Evolutionary conservation across 495 filamentous ascomycete species (phyloP).

Genomic region (Xylaria telfairii): DNA sequence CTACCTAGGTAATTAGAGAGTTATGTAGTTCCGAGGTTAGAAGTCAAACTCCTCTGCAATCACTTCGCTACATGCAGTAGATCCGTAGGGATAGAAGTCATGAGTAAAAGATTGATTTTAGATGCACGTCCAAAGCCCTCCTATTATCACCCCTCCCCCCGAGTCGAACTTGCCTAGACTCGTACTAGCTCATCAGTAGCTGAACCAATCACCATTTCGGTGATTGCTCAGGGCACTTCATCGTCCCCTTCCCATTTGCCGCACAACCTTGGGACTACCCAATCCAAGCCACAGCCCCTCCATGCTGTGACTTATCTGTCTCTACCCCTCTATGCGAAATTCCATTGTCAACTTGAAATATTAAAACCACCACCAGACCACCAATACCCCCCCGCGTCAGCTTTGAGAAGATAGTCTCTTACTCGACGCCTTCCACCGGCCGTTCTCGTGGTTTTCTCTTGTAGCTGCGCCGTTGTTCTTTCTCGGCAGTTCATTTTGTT

Average conservation of each 20-base stretch:
- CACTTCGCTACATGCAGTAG: too few species aligned
- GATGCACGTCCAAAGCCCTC: not conserved
- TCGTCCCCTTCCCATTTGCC: conserved; percentile 7
- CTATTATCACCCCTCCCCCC: not conserved
- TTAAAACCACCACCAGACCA: conserved; percentile 11
- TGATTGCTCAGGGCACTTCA: conserved; percentile 21
- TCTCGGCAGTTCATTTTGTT: conserved; percentile 1
- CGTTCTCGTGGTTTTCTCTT: not conserved
- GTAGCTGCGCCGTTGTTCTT: not conserved
- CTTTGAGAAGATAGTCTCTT: not conserved
- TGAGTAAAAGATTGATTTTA: not conserved
- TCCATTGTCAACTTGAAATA: conserved; percentile 4
- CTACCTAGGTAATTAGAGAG: too few species aligned
- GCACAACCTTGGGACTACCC: conserved; percentile 9
- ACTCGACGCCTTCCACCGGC: not conserved
- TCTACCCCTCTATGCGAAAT: conserved; percentile 24
- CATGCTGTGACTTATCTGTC: conserved; percentile 21
- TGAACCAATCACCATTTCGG: conserved; percentile 13
- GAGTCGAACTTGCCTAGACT: not conserved
- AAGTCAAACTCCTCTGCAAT: too few species aligned
- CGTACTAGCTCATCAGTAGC: not conserved
- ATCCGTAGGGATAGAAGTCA: not conserved
- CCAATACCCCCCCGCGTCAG: conserved; percentile 13
- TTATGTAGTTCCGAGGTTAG: too few species aligned
- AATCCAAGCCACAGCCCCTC: conserved; percentile 11